Base-by-base conservation (phyloP, 495 filamentous ascomycete species). In the Bryoglossum gracile region DNA sequence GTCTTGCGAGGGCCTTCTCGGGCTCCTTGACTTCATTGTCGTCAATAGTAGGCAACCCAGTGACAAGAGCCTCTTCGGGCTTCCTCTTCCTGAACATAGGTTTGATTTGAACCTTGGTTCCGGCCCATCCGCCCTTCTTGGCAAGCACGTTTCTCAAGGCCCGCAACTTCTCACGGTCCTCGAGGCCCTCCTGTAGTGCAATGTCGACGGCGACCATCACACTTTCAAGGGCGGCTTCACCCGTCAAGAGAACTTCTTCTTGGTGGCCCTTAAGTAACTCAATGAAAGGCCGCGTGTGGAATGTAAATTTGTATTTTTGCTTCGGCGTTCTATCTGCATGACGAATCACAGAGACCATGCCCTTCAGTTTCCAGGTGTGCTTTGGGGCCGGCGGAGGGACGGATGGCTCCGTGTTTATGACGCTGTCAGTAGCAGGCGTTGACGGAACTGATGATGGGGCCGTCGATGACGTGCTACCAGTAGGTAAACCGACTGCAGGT, bases 271-370 rank as follows among this genome's bases (percentile, higher is more conserved):
- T 90, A 34, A 98, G 74, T 4, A 98, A 73, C 49, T 95, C 86
- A 39, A 97, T 87, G 60, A 98, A 98, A 4, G 94, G 94, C 53
- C 89, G 86, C 6, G 86, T 94, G 64, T 97, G 94, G 58, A 98
- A 98, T 0, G 92, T 98, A 62, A 96, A 97, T 59, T 98, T 98
- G 70, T 94, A 95, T 60, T 98, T 98, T 57, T 98, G 92, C 64
- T 98, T 98, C 4, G 92, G 92, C 9, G 92, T 98, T 32, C 92
- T 83, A 67, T 98, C 92, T 2, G 94, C 92, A 62, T 98, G 92
- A 19, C 92, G 78, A 41, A 98, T 84, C 9, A 97, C 94, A 16
- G 91, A 88, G 5, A 98, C 92, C 73, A 97, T 89, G n/a, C 92
- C 92, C 64, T 97, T 98, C 51, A 98, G 67, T 62, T 94, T 95